Base-by-base conservation (phyloP, 805 yeast genomes). In the Candida arabinofermentans region DNA sequence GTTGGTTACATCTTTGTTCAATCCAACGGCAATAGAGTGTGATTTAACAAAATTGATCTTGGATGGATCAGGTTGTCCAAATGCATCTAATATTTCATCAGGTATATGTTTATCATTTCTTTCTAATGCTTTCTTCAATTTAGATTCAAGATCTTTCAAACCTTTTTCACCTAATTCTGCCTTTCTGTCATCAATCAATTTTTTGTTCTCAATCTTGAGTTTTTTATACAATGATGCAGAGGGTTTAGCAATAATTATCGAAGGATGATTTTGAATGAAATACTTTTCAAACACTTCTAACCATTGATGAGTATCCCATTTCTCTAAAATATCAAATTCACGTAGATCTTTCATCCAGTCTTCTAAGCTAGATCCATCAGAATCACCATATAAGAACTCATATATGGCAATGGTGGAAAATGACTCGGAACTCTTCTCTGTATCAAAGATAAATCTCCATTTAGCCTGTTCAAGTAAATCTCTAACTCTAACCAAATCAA, bases 41-140 rank as follows among this genome's bases (percentile, higher is more conserved):
- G 96, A 82, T 22, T 75, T 53, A 47, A 88, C 86, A 54, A 93
- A 88, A 6, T 73, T 64, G 37, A 93, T 87, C 35, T 74, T 75
- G 1, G 83, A 68, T 0, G 93, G 89, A 55, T 88, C 86, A 4
- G 95, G 90, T 19, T 75, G 73, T 3, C 76, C 75, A 62, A 88
- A 89, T 21, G 70, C 57, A 3, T 73, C 66, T 16, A 91, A 59
- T 5, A 89, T 64, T 1, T 71, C 72, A 9, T 75, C 72, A 0
- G 98, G 97, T 47, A 93, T 84, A 18, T 85, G 83, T n/a, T 55
- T 65, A 57, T 87, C 85, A 60, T 91, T 91, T 36, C 69, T 71
- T 2, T 59, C 67, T 51, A 79, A 81, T 0, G 97, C 97, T 0
- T 56, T 46, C 21, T 79, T 71, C 31, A 93, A 66, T 37, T 68